Percentiles rank a stretch among this genome's conserved stretches.
Evolutionary conservation across 805 yeast genomes (phyloP).

Genomic region (Kregervanrija fluxuum): DNA sequence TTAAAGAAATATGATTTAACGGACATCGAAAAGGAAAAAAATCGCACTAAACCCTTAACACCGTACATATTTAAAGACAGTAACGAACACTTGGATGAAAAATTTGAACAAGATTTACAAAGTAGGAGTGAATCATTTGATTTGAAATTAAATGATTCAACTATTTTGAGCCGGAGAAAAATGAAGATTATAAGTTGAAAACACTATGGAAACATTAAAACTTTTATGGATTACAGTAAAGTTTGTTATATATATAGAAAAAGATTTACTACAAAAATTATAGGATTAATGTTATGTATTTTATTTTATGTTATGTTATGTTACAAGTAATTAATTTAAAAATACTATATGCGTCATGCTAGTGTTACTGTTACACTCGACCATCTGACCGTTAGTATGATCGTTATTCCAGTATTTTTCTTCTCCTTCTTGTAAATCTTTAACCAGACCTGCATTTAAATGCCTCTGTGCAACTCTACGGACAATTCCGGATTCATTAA

Average conservation of each 20-base stretch:
- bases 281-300: too few relatives aligned
- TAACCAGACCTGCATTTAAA: constrained; percentile 46
- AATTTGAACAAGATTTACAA: constrained; percentile 16
- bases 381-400: constrained; percentile 47
- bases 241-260: background rate
- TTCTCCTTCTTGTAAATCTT: constrained; percentile 41
- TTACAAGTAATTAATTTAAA: too few relatives aligned
- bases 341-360: background rate
- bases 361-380: constrained; percentile 11
- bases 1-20: background rate
- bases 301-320: too few relatives aligned
- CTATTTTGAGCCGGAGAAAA: constrained; percentile 51
- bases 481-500: constrained; percentile 38
- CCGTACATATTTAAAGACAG: constrained; percentile 10
- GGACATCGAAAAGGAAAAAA: background rate
- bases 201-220: too few relatives aligned
- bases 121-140: constrained; percentile 30
- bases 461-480: constrained; percentile 64
- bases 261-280: too few relatives aligned
- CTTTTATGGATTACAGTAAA: background rate
- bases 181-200: constrained; percentile 1
- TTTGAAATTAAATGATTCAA: constrained; percentile 56
- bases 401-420: constrained; percentile 51
- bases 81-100: constrained; percentile 1
- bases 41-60: constrained; percentile 1